phyloP scores from a whole-genome alignment of 1,284 basidiomycete genomes.

The Boletellus sp. region DNA sequence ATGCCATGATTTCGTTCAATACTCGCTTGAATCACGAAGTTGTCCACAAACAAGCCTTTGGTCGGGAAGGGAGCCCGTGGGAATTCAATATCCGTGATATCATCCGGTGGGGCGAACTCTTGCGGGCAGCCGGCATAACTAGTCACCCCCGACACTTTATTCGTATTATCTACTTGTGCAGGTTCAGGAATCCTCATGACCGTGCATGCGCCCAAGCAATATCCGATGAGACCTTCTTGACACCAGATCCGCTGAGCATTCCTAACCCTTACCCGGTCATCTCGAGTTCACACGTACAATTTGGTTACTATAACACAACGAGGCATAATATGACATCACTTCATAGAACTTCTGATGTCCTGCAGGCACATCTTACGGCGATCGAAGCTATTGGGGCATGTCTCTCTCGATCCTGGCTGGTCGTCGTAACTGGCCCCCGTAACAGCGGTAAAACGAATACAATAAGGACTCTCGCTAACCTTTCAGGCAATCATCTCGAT shows the following conservation, averaged over 20 bases:
- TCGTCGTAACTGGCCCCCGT: conserved; percentile 80
- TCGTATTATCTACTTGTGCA: conserved; percentile 75
- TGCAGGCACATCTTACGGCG: conserved; percentile 63
- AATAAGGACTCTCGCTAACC: conserved; percentile 68
- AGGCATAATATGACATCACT: conserved; percentile 45
- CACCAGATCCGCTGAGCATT: conserved; percentile 18
- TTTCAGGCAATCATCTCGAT: conserved; percentile 65
- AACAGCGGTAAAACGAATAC: conserved; percentile 81
- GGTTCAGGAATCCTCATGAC: conserved; percentile 79
- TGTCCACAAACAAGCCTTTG: conserved; percentile 68
- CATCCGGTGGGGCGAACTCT: conserved; percentile 83
- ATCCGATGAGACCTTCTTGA: conserved; percentile 61
- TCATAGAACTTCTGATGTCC: conserved; percentile 45
- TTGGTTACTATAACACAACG: conserved; percentile 63
- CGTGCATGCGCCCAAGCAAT: conserved; percentile 56
- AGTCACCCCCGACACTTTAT: conserved; percentile 50
- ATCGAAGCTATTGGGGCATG: conserved; percentile 79
- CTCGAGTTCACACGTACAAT: conserved; percentile 61
- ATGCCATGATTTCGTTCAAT: conserved; percentile 86
- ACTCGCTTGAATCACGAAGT: conserved; percentile 69
- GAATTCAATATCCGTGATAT: conserved; percentile 98
- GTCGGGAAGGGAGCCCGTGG: conserved; percentile 89
- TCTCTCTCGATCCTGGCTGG: conserved; percentile 79
- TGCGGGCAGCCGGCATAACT: conserved; percentile 37
- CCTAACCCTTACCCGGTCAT: conserved; percentile 28